These are phyloP conservation scores for Ambrosia hybrid DNA, from an alignment of 140 eudicot species.

Conservation along the genomic window DNA sequence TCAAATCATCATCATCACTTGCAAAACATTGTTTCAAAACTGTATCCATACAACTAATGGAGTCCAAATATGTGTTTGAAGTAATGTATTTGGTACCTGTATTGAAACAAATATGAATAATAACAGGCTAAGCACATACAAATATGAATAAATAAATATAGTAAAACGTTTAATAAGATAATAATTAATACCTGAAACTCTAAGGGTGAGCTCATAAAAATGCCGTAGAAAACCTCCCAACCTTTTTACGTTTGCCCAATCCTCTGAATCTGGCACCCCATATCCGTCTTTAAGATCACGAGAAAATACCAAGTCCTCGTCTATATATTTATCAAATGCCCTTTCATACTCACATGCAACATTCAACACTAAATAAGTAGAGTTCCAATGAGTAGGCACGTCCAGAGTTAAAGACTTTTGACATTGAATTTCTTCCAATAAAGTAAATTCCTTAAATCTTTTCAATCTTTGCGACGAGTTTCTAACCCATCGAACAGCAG, in stretches of 20 bases:
- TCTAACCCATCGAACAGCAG: too few relatives aligned
- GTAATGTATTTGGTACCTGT: not conserved
- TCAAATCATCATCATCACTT: too few relatives aligned
- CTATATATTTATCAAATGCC: too few relatives aligned
- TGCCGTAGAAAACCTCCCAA: not conserved
- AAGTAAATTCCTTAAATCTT: not conserved
- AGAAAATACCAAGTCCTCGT: too few relatives aligned
- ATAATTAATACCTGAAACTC: not conserved
- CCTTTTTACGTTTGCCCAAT: not conserved
- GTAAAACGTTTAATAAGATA: not conserved
- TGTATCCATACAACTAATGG: not conserved
- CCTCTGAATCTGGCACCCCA: not conserved
- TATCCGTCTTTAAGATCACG: not conserved
- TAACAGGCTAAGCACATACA: too few relatives aligned
- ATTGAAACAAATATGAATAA: not conserved
- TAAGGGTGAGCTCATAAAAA: not conserved
- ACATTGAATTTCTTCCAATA: not conserved
- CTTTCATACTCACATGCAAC: not conserved
- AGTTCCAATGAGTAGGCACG: not conserved
- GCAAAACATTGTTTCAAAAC: not conserved
- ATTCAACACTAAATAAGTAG: not conserved
- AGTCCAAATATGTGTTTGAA: not conserved
- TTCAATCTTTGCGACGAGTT: too few relatives aligned
- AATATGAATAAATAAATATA: not conserved
- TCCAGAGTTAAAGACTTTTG: not conserved